These are phyloP conservation scores for Pontederia crassipes DNA, from an alignment of 176 grass and related monocot species.

Conservation along the genomic window DNA sequence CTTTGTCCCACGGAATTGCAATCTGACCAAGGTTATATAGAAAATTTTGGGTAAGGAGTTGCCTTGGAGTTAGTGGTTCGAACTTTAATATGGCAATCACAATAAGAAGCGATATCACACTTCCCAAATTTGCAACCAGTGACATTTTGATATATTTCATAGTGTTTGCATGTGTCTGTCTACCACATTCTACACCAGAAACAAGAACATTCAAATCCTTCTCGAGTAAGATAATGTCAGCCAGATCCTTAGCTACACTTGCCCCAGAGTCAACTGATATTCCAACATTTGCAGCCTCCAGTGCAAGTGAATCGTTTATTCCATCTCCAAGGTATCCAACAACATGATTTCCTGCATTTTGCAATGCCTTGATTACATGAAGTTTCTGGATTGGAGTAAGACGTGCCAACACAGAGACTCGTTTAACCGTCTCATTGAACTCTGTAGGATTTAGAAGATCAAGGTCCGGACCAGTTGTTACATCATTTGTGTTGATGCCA, in stretches of 20 bases:
- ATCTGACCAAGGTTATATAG: slow-evolving; percentile 34
- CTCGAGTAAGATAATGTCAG: slow-evolving; percentile 36
- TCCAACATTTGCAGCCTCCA: slow-evolving; percentile 35
- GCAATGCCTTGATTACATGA: slow-evolving; percentile 29
- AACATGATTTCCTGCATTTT: slow-evolving; percentile 32
- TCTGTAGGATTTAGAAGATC: slow-evolving; percentile 20
- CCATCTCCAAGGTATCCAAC: slow-evolving; percentile 37
- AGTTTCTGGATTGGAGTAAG: slow-evolving; percentile 38
- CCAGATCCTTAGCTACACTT: slow-evolving; percentile 26
- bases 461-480: slow-evolving; percentile 25
- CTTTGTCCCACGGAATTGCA: slow-evolving; percentile 39
- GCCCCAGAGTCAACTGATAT: slow-evolving; percentile 36
- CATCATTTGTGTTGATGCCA: slow-evolving; percentile 29
- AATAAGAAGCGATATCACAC: slow-evolving; percentile 22
- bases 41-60: slow-evolving; percentile 40
- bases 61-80: slow-evolving; percentile 21
- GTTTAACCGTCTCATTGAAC: slow-evolving; percentile 28
- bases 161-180: slow-evolving; percentile 37
- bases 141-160: slow-evolving; percentile 46
- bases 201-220: slow-evolving; percentile 41
- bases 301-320: slow-evolving; percentile 36
- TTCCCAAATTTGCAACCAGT: slow-evolving; percentile 28
- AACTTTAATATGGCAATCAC: slow-evolving; percentile 21
- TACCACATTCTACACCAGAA: slow-evolving; percentile 26
- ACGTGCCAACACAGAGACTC: slow-evolving; percentile 30